Evolutionary conservation across 495 filamentous ascomycete genomes (phyloP).

Genomic region (Cryomyces antarcticus): DNA sequence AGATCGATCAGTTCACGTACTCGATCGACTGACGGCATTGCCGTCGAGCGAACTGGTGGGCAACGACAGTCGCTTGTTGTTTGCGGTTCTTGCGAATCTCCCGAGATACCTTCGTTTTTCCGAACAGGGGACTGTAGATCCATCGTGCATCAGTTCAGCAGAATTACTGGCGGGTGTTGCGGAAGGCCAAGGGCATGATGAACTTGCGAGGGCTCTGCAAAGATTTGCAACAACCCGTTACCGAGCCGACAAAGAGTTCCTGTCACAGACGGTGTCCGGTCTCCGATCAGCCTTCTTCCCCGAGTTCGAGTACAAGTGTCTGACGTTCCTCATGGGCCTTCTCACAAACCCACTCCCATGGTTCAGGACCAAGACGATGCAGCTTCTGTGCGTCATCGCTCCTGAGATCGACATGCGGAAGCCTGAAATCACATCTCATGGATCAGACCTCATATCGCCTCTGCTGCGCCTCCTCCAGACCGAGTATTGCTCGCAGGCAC

Average conservation of each 20-base stretch:
- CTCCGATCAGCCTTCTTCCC: slow-evolving; percentile 67
- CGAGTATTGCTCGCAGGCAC: slow-evolving; percentile 74
- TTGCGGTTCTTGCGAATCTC: slow-evolving; percentile 69
- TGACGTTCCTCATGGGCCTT: slow-evolving; percentile 81
- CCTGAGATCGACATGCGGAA: slow-evolving; percentile 88
- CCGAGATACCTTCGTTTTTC: slow-evolving; percentile 64
- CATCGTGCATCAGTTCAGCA: slow-evolving; percentile 37
- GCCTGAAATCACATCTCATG: slow-evolving; percentile 71
- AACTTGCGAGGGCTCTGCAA: slow-evolving; percentile 39
- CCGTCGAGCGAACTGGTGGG: slow-evolving; percentile 70
- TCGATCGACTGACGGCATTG: slow-evolving; percentile 59
- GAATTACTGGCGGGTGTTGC: slow-evolving; percentile 50
- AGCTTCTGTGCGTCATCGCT: slow-evolving; percentile 65
- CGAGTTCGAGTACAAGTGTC: slow-evolving; percentile 57
- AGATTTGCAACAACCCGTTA: slow-evolving; percentile 50
- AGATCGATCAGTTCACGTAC: slow-evolving; percentile 48
- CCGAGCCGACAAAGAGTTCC: slow-evolving; percentile 54
- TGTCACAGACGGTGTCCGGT: slow-evolving; percentile 51
- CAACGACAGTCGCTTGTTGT: slow-evolving; percentile 59
- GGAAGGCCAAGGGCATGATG: slow-evolving; percentile 39
- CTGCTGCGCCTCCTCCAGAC: slow-evolving; percentile 80
- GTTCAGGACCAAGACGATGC: slow-evolving; percentile 85
- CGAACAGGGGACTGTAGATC: slow-evolving; percentile 37
- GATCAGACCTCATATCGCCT: slow-evolving; percentile 87
- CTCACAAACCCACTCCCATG: slow-evolving; percentile 72